Percentiles rank a stretch among this genome's conserved stretches.
phyloP scores from a whole-genome alignment of 1,139 yeast genomes.

The Kazachstania sp. region DNA sequence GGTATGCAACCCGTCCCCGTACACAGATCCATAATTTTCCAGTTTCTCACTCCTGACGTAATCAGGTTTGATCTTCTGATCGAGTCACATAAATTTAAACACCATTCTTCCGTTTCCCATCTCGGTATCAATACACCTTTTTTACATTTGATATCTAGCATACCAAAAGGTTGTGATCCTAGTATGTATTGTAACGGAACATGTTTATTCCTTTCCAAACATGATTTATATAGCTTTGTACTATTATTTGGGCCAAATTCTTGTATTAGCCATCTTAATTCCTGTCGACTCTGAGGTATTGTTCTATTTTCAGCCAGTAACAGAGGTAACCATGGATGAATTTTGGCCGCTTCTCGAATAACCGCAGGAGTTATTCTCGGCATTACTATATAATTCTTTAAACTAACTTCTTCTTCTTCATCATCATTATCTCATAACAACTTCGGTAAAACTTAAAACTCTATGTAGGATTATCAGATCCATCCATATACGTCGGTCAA shows the following conservation, averaged over 20 bases:
- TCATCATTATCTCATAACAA: too few relatives aligned
- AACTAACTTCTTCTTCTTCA: too few relatives aligned
- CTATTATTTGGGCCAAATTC: conserved; percentile 20
- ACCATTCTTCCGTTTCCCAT: conserved; percentile 96
- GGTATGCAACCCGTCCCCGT: conserved; percentile 91
- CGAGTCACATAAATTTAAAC: conserved; percentile 34
- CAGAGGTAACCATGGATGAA: conserved; percentile 17
- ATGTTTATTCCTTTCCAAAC: conserved; percentile 36
- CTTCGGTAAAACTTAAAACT: not conserved
- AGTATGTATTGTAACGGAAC: conserved; percentile 78
- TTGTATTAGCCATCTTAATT: conserved; percentile 43
- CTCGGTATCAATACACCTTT: conserved; percentile 77
- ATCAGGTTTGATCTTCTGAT: not conserved
- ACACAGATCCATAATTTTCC: conserved; percentile 59
- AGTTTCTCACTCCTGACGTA: not conserved
- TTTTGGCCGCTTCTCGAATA: conserved; percentile 3
- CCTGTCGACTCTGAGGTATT: conserved; percentile 34
- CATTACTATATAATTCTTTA: not conserved
- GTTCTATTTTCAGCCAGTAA: conserved; percentile 33
- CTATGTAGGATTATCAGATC: not conserved
- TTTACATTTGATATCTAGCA: conserved; percentile 48
- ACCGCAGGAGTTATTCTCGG: conserved; percentile 6
- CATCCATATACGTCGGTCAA: too few relatives aligned
- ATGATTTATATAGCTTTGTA: conserved; percentile 17
- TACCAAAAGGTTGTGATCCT: conserved; percentile 82